phyloP scores from a whole-genome alignment of 2,329 filamentous ascomycete genomes.

The Pseudomassariella vexata region DNA sequence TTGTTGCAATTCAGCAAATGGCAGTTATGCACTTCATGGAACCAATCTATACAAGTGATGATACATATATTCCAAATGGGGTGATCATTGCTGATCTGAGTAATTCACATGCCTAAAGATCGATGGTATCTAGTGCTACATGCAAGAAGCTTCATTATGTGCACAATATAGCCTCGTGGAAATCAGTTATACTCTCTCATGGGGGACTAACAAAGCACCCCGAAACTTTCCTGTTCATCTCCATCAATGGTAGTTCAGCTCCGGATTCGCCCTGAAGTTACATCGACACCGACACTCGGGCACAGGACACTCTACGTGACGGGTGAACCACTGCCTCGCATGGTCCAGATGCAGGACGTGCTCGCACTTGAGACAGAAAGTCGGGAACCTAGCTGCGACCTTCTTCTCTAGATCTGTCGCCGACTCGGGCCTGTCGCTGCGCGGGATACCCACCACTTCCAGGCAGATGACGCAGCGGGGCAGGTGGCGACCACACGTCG shows the following conservation, averaged over 20 bases:
- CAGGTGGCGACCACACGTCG: constrained; percentile 60
- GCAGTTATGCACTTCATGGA: no score
- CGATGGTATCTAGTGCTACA: no score
- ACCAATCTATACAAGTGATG: no score
- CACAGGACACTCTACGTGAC: constrained; percentile 61
- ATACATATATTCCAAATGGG: no score
- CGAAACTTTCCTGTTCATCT: no score
- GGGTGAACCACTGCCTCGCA: constrained; percentile 59
- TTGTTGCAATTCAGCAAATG: no score
- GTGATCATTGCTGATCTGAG: no score
- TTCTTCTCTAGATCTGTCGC: constrained; percentile 39
- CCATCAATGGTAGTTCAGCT: constrained; percentile 44
- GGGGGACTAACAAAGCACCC: no score
- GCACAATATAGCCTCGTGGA: no score
- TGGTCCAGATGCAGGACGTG: constrained; percentile 65
- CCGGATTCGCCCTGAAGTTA: constrained; percentile 54
- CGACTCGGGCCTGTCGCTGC: constrained; percentile 51
- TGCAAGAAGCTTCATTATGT: no score
- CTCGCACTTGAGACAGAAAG: constrained; percentile 63
- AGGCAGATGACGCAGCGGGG: constrained; percentile 64
- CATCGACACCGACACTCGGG: constrained; percentile 63
- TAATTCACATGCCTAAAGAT: no score
- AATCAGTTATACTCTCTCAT: no score
- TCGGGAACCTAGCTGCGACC: constrained; percentile 56
- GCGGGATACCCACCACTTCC: constrained; percentile 59